Evolutionary conservation across 2,329 filamentous ascomycete genomes (phyloP), one percentile per base, ranked within the genome.

Genomic region (Parastagonospora avenae): DNA sequence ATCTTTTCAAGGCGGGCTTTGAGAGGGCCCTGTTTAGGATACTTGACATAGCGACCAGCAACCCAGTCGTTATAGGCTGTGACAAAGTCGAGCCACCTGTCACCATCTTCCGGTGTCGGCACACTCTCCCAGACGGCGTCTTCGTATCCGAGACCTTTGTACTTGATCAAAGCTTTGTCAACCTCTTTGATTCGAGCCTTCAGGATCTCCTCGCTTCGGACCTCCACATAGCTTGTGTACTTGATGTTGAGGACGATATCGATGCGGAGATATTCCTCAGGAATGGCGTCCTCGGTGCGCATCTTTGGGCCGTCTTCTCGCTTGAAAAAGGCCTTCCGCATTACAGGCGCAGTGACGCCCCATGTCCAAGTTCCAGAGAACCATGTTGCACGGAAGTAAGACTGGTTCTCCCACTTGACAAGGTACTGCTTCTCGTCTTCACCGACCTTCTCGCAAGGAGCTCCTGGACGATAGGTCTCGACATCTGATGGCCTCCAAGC

Each of bases 401-500:
- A 96, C 48, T 84, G 81, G 0, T 80, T 79, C 38, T 89, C 85
- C 91, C 92, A 97, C 69, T 94, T 96, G 62, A 99, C 77, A 2
- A 99, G 82, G 66, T 97, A 99, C 61, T 97, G 91, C 59, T 92
- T 92, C n/a, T 89, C 80, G 47, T 91, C 88, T 65, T 94, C 88
- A 9, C 76, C 73, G n/a, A 90, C 76, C 46, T 83, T 76, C 27
- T 84, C 76, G 41, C 80, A 79, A 1, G 77, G 76, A 45, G 80
- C 77, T 2, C 81, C 83, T 4, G 79, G 67, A 11, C 75, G 72
- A 60, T 88, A 87, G 1, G 74, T 75, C 10, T 84, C 78, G 19
- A 82, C 76, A 60, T 89, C 77, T 0, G 79, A 71, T 0, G 91
- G 91, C 52, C 93, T 86, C 94, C 94, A 99, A 11, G 93, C 92